Percentiles rank a stretch among this genome's conserved stretches.
Evolutionary conservation across 2,329 filamentous ascomycete genomes (phyloP).

Genomic region (Parascedosporium putredinis): DNA sequence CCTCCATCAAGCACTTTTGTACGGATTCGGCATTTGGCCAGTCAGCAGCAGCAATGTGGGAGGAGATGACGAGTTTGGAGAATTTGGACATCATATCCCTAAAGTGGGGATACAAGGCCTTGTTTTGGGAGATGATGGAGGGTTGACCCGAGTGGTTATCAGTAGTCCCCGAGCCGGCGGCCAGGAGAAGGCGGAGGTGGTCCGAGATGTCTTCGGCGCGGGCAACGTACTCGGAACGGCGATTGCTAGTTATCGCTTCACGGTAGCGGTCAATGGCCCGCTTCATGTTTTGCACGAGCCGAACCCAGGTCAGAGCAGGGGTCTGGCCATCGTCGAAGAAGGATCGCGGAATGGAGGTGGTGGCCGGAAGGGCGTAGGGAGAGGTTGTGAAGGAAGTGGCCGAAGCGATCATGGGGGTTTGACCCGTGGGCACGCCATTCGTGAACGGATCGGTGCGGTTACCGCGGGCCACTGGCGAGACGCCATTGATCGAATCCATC

Average conservation of each 20-base stretch:
- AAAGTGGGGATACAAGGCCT: conserved; percentile 92
- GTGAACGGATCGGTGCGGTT: conserved; percentile 45
- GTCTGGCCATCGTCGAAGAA: conserved; percentile 86
- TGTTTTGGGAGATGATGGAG: conserved; percentile 98
- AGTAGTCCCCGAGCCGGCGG: conserved; percentile 90
- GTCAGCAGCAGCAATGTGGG: conserved; percentile 92
- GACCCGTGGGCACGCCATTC: conserved; percentile 25
- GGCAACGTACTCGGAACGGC: conserved; percentile 82
- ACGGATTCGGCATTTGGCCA: conserved; percentile 91
- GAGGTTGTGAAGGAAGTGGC: conserved; percentile 53
- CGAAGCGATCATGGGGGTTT: conserved; percentile 42
- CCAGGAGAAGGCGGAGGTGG: conserved; percentile 84
- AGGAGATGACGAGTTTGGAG: conserved; percentile 96
- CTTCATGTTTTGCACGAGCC: conserved; percentile 87
- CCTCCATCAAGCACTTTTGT: conserved; percentile 90
- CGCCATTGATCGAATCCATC: conserved; percentile 76
- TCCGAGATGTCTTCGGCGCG: conserved; percentile 98
- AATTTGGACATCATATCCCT: conserved; percentile 99
- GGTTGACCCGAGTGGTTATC: conserved; percentile 98
- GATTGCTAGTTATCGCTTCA: conserved; percentile 73
- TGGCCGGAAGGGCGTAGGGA: conserved; percentile 45
- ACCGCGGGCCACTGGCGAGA: conserved; percentile 44
- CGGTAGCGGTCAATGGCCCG: conserved; percentile 81
- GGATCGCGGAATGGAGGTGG: conserved; percentile 59
- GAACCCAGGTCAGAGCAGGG: conserved; percentile 76